A percentile compares a stretch with the other conserved stretches of the same genome.
Evolutionary conservation across 495 filamentous ascomycete genomes (phyloP).

Genomic region (Aspergillus haitiensis): DNA sequence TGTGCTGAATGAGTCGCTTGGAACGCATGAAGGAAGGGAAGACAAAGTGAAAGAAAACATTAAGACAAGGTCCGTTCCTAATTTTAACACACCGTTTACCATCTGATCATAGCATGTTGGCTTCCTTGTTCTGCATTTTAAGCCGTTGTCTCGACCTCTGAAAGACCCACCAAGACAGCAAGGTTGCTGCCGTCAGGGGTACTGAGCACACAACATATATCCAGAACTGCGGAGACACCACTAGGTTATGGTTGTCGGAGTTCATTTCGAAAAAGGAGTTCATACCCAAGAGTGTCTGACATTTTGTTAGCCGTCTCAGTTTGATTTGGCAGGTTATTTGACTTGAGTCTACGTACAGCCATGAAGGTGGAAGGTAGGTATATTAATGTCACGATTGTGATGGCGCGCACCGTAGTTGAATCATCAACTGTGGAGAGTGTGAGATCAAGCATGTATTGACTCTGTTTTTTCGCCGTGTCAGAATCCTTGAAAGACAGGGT

Average conservation of each 20-base stretch:
- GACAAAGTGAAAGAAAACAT: neutral
- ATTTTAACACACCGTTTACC: neutral
- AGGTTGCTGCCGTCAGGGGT: constrained; percentile 30
- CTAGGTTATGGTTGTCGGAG: constrained; percentile 22
- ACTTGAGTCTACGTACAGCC: constrained; percentile 34
- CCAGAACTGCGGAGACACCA: constrained; percentile 37
- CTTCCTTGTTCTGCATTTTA: neutral
- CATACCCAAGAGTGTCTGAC: constrained; percentile 40
- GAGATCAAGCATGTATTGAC: constrained; percentile 40
- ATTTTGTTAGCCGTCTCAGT: constrained; percentile 9
- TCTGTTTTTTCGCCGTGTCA: constrained; percentile 36
- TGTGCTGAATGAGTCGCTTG: neutral
- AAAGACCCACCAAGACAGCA: constrained; percentile 28
- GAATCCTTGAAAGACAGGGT: constrained; percentile 42
- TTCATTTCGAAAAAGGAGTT: constrained; percentile 39
- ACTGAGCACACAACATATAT: constrained; percentile 34
- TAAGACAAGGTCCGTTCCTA: neutral
- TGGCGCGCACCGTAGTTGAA: constrained; percentile 35
- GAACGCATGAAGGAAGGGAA: neutral
- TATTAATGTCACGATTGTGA: constrained; percentile 44
- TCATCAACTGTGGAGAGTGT: constrained; percentile 42
- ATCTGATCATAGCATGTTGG: constrained; percentile 9
- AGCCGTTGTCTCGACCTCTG: constrained; percentile 14
- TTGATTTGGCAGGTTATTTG: neutral
- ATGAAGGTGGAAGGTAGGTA: constrained; percentile 48